A percentile compares a stretch with the other conserved stretches of the same genome.
These are phyloP conservation scores for Yarrowia galli DNA, from an alignment of 1,139 yeast genomes.

Conservation along the genomic window DNA sequence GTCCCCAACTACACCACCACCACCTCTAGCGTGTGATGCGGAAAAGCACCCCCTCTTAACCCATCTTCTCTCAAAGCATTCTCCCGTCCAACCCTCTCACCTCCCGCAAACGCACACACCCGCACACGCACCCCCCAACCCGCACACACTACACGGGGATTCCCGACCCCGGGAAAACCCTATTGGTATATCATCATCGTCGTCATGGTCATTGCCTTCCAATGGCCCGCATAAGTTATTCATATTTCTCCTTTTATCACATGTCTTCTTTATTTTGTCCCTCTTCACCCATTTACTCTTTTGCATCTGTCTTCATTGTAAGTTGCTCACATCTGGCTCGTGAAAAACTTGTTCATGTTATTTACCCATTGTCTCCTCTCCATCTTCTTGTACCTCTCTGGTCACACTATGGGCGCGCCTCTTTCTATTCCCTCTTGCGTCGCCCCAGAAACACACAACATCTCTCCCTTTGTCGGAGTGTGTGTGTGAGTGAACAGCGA, in stretches of 20 bases:
- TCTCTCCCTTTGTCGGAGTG: too few relatives aligned
- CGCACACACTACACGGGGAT: neutral
- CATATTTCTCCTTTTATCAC: conserved; percentile 9
- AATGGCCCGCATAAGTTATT: conserved; percentile 20
- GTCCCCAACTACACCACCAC: too few relatives aligned
- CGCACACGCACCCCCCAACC: too few relatives aligned
- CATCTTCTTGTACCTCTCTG: neutral
- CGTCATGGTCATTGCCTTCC: neutral
- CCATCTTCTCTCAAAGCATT: too few relatives aligned
- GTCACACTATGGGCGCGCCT: neutral
- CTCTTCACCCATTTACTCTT: neutral
- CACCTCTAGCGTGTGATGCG: too few relatives aligned
- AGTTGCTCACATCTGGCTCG: neutral
- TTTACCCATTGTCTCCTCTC: too few relatives aligned
- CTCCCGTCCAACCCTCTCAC: neutral
- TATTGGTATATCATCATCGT: neutral
- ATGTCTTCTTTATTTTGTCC: neutral
- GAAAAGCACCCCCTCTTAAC: too few relatives aligned
- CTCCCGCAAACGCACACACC: neutral
- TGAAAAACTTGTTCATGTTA: neutral
- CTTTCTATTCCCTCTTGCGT: neutral
- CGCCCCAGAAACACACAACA: too few relatives aligned
- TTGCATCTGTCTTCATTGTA: neutral
- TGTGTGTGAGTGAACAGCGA: too few relatives aligned
- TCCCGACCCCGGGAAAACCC: neutral